A percentile compares a stretch with the other conserved stretches of the same genome.
Conservation (phyloP, 2,329 filamentous ascomycete genomes). For the Stagonosporopsis chrysanthemi region DNA sequence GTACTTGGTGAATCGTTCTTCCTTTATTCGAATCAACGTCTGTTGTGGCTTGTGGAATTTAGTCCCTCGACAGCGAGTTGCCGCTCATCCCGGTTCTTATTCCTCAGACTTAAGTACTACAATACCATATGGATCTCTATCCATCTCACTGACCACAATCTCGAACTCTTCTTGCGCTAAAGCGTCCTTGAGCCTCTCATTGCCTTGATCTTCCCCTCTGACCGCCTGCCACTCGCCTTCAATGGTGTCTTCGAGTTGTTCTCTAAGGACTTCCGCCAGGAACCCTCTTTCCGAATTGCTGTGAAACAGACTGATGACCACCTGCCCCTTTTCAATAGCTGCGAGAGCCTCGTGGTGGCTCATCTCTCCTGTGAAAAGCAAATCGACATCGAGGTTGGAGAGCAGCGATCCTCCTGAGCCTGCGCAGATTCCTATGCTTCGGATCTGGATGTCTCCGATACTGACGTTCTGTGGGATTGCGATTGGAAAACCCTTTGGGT, state of each 20-base stretch:
- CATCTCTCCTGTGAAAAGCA: slow-evolving; percentile 91
- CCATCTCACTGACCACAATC: slow-evolving; percentile 78
- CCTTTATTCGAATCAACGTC: background rate
- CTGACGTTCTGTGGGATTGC: slow-evolving; percentile 67
- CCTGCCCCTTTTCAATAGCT: slow-evolving; percentile 82
- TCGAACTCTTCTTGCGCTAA: slow-evolving; percentile 62
- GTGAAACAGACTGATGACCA: slow-evolving; percentile 87
- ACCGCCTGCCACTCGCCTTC: slow-evolving; percentile 62
- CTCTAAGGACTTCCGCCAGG: slow-evolving; percentile 73
- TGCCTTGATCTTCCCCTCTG: slow-evolving; percentile 54
- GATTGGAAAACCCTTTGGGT: slow-evolving; percentile 69
- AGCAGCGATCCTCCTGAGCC: slow-evolving; percentile 85
- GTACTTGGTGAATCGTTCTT: background rate
- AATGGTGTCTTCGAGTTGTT: slow-evolving; percentile 68
- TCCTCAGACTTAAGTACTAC: slow-evolving; percentile 41
- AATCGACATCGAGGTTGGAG: slow-evolving; percentile 72
- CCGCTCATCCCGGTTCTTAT: slow-evolving; percentile 15
- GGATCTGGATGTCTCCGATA: slow-evolving; percentile 65
- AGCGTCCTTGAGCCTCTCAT: slow-evolving; percentile 56
- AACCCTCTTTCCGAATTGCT: slow-evolving; percentile 92
- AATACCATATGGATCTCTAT: slow-evolving; percentile 89
- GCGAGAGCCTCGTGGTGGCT: slow-evolving; percentile 90
- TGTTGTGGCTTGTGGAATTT: background rate
- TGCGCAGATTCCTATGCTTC: slow-evolving; percentile 83
- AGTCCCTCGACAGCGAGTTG: background rate